Evolutionary conservation across 495 filamentous ascomycete species (phyloP), one percentile per base, ranked within the genome.

Genomic region (Chaetomium fimeti): DNA sequence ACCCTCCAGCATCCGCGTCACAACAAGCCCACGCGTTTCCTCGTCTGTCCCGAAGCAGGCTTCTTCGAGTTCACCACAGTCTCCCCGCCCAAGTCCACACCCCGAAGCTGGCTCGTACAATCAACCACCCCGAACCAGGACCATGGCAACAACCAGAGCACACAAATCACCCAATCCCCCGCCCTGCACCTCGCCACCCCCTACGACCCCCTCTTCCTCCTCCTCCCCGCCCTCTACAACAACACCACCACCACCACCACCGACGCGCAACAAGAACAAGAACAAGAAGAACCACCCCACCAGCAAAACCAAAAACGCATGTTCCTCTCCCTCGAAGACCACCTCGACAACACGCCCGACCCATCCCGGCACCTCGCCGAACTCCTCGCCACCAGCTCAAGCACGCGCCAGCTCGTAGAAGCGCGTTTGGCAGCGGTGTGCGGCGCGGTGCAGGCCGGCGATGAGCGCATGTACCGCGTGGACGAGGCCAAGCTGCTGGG

Each of bases 51-150:
- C 5, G 74, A 83, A 32, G 83, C 84, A 13, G 94, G 93, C 28
- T 80, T 97, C 65, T 92, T 89, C 77, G 94, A 98, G 72, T 92
- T 98, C 77, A 97, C 87, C 16, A 83, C 83, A 45, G 82, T 98
- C 68, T 75, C 85, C 13, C 82, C 91, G 7, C 83, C 91, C 36
- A 84, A 82, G 48, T 74, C 76, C 5, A 77, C 76, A 0, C 85
- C 84, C 29, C 78, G 83, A 57, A 92, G 90, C 71, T 91, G 88
- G 89, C 79, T 93, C 5, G 74, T 91, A 28, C 47, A 59, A 56
- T 24, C 45, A 40, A 43, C 13, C 3, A 29, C 16, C 27, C 11
- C 20, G 28, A 79, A 85, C 16, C 84, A 85, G 61, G 82, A 81
- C 49, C 83, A 52, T 25, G 32, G 7, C 13, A 32, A 5, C 38